Percentiles rank a stretch among this genome's conserved stretches.
phyloP scores from a whole-genome alignment of 2,329 filamentous ascomycete genomes.

The Xylariaceae sp. region DNA sequence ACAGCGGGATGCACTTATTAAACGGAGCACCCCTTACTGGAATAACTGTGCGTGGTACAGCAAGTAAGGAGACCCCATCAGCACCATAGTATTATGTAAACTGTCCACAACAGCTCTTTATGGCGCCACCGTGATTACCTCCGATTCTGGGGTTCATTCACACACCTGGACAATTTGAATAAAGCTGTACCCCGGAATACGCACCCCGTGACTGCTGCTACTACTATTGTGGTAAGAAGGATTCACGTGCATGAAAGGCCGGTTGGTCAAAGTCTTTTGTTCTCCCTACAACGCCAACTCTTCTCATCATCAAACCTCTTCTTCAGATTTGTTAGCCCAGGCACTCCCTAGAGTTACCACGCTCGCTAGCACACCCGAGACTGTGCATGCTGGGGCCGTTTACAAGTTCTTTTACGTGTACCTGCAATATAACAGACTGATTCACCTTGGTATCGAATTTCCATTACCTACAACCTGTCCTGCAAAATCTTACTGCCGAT shows the following conservation, averaged over 20 bases:
- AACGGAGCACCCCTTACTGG: too few relatives aligned
- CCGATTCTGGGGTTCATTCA: neutral
- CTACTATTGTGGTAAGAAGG: neutral
- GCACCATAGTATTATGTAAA: neutral
- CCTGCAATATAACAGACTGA: too few relatives aligned
- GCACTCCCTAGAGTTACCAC: neutral
- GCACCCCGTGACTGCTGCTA: neutral
- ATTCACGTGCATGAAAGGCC: neutral
- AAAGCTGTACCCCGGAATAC: neutral
- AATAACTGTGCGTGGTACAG: too few relatives aligned
- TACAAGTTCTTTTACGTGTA: too few relatives aligned
- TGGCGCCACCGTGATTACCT: neutral
- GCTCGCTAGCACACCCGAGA: too few relatives aligned
- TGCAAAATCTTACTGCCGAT: neutral
- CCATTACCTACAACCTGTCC: too few relatives aligned
- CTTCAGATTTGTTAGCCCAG: neutral
- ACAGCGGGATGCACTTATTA: too few relatives aligned
- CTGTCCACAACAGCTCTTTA: too few relatives aligned
- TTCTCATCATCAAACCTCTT: neutral
- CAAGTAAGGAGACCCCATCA: too few relatives aligned
- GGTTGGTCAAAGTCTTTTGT: neutral
- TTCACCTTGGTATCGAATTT: neutral
- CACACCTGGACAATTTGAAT: neutral
- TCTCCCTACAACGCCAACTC: neutral
- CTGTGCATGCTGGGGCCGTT: too few relatives aligned